Conservation (phyloP, 257 asterid species). For the Solanum sejunctum region DNA sequence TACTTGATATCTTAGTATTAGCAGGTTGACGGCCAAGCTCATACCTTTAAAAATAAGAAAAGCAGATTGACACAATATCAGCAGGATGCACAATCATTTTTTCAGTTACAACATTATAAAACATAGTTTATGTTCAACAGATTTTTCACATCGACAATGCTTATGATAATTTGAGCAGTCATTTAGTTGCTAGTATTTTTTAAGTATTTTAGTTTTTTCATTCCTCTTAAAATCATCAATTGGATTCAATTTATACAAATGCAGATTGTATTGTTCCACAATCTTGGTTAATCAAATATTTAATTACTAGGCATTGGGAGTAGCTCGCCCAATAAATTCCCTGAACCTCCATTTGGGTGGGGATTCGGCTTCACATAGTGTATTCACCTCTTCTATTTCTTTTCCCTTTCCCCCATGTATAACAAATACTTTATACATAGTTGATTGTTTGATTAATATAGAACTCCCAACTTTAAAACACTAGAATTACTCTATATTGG, state of each 20-base stretch:
- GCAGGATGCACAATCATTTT: background rate
- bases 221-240: background rate
- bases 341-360: background rate
- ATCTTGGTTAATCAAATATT: background rate
- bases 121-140: background rate
- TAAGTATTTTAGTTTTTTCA: background rate
- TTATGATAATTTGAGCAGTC: background rate
- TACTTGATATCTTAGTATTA: conserved; percentile 20
- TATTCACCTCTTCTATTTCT: background rate
- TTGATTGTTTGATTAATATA: background rate
- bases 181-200: background rate
- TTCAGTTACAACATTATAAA: background rate
- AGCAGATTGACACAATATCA: background rate
- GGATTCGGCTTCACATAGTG: background rate
- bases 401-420: background rate
- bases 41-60: conserved; percentile 8
- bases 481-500: background rate
- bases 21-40: conserved; percentile 42
- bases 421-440: background rate
- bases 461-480: background rate
- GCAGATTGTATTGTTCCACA: background rate
- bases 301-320: background rate
- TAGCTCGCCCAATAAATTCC: background rate
- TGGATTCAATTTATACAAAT: background rate
- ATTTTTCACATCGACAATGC: background rate